These are phyloP conservation scores for Rhipidocladum racemiflorum DNA, from an alignment of 176 grass and related monocot genomes.

Conservation along the genomic window DNA sequence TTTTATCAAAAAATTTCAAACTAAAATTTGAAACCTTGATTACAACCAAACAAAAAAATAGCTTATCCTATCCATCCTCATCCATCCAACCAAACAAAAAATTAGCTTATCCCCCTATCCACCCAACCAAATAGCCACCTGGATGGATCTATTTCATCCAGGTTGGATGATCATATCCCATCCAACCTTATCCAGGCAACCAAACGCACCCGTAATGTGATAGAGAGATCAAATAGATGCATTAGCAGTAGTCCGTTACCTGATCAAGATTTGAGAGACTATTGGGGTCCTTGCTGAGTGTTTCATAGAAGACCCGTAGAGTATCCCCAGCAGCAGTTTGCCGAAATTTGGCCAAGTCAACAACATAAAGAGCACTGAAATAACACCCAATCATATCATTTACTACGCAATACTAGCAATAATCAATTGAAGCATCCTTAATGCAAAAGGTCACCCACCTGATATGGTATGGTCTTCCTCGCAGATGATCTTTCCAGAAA, in stretches of 20 bases:
- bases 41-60: too few relatives aligned
- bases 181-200: too few relatives aligned
- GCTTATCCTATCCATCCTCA: too few relatives aligned
- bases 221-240: conserved; percentile 19
- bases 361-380: conserved; percentile 95
- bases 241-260: conserved; percentile 39
- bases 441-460: conserved; percentile 49
- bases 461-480: conserved; percentile 94
- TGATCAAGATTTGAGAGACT: conserved; percentile 99
- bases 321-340: conserved; percentile 95
- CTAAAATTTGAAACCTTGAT: too few relatives aligned
- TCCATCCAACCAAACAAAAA: too few relatives aligned
- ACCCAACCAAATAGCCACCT: too few relatives aligned
- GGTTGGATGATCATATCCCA: too few relatives aligned
- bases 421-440: conserved; percentile 7
- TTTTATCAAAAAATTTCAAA: too few relatives aligned
- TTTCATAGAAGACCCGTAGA: conserved; percentile 87
- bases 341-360: conserved; percentile 93
- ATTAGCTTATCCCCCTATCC: too few relatives aligned
- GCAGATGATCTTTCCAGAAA: conserved; percentile 98
- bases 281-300: conserved; percentile 96
- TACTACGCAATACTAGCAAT: conserved; percentile 28
- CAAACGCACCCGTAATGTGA: too few relatives aligned
- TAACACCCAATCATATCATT: not conserved
- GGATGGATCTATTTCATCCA: too few relatives aligned